Evolutionary conservation across 2,329 filamentous ascomycete genomes (phyloP).

Genomic region (Aspergillus viridinutans): DNA sequence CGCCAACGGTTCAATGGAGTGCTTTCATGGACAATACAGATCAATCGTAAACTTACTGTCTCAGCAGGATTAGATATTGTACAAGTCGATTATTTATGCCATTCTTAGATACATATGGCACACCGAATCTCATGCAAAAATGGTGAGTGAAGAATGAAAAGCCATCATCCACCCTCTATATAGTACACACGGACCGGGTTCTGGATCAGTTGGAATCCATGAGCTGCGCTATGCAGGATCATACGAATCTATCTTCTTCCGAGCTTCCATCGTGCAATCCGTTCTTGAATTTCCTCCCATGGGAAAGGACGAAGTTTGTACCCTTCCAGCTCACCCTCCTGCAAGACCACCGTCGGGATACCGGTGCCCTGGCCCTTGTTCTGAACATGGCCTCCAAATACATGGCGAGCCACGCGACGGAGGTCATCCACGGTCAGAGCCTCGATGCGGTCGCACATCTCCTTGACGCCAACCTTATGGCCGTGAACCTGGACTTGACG

Average conservation of each 20-base stretch:
- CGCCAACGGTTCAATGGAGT: background rate
- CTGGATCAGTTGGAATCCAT: background rate
- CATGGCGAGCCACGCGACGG: constrained; percentile 70
- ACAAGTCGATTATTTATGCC: background rate
- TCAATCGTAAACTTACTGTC: background rate
- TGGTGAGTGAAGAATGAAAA: background rate
- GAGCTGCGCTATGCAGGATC: background rate
- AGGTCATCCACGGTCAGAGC: constrained; percentile 74
- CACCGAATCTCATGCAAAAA: background rate
- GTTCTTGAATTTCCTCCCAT: constrained; percentile 87
- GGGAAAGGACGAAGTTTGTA: constrained; percentile 63
- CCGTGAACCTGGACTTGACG: constrained; percentile 97
- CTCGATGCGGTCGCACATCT: constrained; percentile 90
- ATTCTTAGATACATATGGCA: background rate
- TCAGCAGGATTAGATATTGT: background rate
- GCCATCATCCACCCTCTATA: constrained; percentile 5
- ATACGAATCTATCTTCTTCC: constrained; percentile 53
- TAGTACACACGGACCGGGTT: constrained; percentile 4
- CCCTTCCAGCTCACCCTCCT: constrained; percentile 77
- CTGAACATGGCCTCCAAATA: constrained; percentile 71
- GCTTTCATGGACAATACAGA: background rate
- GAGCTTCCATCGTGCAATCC: constrained; percentile 78
- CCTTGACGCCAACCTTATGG: constrained; percentile 80
- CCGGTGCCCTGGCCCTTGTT: constrained; percentile 78
- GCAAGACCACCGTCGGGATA: constrained; percentile 87